These are phyloP conservation scores for Choiromyces venosus DNA, from an alignment of 495 filamentous ascomycete species.

Conservation along the genomic window DNA sequence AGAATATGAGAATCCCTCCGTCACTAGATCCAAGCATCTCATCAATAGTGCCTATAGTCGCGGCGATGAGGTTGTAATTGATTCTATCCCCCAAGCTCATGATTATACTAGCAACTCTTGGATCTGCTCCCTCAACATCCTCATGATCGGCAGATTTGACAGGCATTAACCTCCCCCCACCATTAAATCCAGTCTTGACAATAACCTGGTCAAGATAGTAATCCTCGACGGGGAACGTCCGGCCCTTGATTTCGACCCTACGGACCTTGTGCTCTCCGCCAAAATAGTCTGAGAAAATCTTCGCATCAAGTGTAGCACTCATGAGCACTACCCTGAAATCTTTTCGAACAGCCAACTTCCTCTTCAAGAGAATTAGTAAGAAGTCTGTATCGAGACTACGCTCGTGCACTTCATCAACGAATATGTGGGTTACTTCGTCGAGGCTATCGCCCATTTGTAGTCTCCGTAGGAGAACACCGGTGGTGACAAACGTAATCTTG, in stretches of 20 bases:
- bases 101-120: conserved; percentile 59
- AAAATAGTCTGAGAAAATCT: conserved; percentile 82
- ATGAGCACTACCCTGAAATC: conserved; percentile 94
- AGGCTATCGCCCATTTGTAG: conserved; percentile 76
- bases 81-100: conserved; percentile 75
- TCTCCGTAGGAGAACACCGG: conserved; percentile 85
- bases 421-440: conserved; percentile 85
- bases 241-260: conserved; percentile 74
- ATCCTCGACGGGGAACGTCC: conserved; percentile 85
- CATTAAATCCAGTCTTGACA: conserved; percentile 66
- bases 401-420: conserved; percentile 97
- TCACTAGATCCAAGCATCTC: conserved; percentile 59
- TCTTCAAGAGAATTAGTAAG: conserved; percentile 77
- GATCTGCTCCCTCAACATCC: conserved; percentile 43
- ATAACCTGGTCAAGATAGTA: conserved; percentile 78
- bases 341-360: conserved; percentile 67
- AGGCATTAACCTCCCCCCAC: conserved; percentile 31
- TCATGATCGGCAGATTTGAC: conserved; percentile 41
- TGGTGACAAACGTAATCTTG: conserved; percentile 92
- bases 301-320: conserved; percentile 92
- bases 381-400: conserved; percentile 94
- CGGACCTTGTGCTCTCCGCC: conserved; percentile 61
- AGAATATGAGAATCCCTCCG: conserved; percentile 88
- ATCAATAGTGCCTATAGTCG: conserved; percentile 75
- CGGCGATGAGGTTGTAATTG: conserved; percentile 83